These are phyloP conservation scores for Talaromyces proteolyticus DNA, from an alignment of 495 filamentous ascomycete species.

Conservation along the genomic window DNA sequence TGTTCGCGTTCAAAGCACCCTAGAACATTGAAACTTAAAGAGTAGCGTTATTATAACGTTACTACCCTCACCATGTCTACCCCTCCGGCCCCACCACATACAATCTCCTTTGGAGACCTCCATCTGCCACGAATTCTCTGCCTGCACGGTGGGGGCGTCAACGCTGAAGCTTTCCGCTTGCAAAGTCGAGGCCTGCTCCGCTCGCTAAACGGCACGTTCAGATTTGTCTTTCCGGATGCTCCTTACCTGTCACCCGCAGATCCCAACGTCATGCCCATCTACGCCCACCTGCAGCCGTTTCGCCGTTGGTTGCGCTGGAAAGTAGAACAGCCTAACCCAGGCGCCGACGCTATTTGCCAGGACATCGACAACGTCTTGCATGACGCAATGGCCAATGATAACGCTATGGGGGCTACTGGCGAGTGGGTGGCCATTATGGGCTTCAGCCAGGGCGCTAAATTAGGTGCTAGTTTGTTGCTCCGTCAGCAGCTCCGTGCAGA, in stretches of 20 bases:
- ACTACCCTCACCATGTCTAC: neutral
- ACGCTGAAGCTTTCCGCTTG: slow-evolving; percentile 17
- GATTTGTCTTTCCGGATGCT: slow-evolving; percentile 23
- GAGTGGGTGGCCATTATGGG: slow-evolving; percentile 45
- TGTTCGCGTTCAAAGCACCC: too few relatives aligned
- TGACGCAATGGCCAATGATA: slow-evolving; percentile 8
- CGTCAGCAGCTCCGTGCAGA: slow-evolving; percentile 17
- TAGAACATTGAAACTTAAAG: too few relatives aligned
- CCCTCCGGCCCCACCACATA: neutral
- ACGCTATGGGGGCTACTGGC: slow-evolving; percentile 21
- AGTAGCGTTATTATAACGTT: too few relatives aligned
- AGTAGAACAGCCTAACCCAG: slow-evolving; percentile 21
- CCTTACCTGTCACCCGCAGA: slow-evolving; percentile 21
- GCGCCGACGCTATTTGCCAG: neutral
- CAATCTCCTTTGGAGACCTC: neutral
- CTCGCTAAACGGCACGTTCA: slow-evolving; percentile 15
- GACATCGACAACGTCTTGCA: slow-evolving; percentile 5
- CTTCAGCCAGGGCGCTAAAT: slow-evolving; percentile 11
- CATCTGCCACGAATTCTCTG: slow-evolving; percentile 27
- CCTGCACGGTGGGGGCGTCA: slow-evolving; percentile 30
- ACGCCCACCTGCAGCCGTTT: slow-evolving; percentile 49
- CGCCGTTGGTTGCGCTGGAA: slow-evolving; percentile 51
- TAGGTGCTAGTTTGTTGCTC: slow-evolving; percentile 7
- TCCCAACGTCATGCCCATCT: slow-evolving; percentile 29
- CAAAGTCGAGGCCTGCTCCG: slow-evolving; percentile 19